These are phyloP conservation scores for Alternaria gaisen DNA, from an alignment of 2,329 filamentous ascomycete genomes.

Conservation along the genomic window DNA sequence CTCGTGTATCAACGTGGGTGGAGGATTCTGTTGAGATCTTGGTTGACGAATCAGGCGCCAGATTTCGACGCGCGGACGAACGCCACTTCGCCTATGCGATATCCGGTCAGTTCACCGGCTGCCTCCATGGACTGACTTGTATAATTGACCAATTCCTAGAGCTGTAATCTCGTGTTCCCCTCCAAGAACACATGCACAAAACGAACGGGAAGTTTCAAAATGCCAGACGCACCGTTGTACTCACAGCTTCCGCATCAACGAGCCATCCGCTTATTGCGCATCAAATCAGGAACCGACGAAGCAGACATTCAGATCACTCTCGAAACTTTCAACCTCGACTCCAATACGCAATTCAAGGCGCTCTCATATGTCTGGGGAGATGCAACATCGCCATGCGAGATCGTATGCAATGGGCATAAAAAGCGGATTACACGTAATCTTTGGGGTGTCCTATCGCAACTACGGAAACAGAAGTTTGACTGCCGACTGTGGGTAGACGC, in stretches of 20 bases:
- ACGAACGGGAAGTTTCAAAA: neutral
- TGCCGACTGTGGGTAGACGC: constrained; percentile 7
- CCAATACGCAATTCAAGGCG: neutral
- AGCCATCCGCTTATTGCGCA: neutral
- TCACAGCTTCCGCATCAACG: neutral
- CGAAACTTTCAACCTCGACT: neutral
- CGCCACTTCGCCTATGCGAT: too few relatives aligned
- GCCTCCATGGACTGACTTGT: too few relatives aligned
- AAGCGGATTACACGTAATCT: neutral
- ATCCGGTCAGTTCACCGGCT: too few relatives aligned
- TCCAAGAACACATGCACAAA: neutral
- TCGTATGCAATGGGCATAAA: neutral
- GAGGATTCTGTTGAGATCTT: too few relatives aligned
- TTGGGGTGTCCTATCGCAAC: neutral
- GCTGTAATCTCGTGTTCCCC: neutral
- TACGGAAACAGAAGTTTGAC: neutral
- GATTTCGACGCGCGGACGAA: too few relatives aligned
- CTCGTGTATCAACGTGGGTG: too few relatives aligned
- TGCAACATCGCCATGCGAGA: neutral
- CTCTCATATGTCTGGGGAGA: constrained; percentile 4
- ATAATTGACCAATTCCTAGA: too few relatives aligned
- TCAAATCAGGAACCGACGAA: neutral
- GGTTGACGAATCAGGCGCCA: too few relatives aligned
- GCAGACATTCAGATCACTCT: neutral
- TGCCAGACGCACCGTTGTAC: neutral